Conservation (phyloP, 2,329 filamentous ascomycete genomes). For the Trichoderma afroharzianum region DNA sequence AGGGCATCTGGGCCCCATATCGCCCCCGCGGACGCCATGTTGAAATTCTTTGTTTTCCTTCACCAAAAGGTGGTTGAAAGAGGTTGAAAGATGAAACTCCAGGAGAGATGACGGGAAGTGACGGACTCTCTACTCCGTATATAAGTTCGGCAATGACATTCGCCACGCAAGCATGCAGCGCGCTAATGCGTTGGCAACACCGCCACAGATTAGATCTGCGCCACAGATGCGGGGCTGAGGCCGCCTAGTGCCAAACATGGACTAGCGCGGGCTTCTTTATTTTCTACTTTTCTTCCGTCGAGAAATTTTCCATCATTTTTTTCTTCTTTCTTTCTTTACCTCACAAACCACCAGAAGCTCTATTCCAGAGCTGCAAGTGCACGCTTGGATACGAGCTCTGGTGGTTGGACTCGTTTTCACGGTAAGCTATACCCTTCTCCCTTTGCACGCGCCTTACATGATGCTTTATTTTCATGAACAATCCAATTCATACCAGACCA, state of each 20-base stretch:
- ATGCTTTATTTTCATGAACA: constrained; percentile 47
- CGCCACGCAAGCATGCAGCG: constrained; percentile 26
- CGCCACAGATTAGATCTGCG: constrained; percentile 31
- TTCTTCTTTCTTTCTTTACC: constrained; percentile 21
- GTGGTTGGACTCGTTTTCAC: constrained; percentile 2
- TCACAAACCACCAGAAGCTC: constrained; percentile 16
- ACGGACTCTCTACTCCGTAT: not conserved
- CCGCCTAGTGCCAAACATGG: constrained; percentile 16
- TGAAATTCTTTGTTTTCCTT: constrained; percentile 28
- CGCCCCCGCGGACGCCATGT: constrained; percentile 53
- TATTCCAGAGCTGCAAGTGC: constrained; percentile 24
- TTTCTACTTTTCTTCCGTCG: constrained; percentile 22
- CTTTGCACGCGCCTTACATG: constrained; percentile 23
- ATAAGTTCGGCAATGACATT: constrained; percentile 19
- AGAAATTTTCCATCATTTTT: constrained; percentile 23
- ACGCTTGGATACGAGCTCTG: not conserved
- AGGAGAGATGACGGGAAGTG: not conserved
- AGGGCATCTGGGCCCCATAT: constrained; percentile 55
- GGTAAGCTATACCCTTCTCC: constrained; percentile 18
- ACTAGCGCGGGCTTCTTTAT: constrained; percentile 29
- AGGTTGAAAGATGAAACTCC: constrained; percentile 20
- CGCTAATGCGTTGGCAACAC: constrained; percentile 30
- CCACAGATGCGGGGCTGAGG: constrained; percentile 23
- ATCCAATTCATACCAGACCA: constrained; percentile 60
- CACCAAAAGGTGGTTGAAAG: constrained; percentile 15